Percentiles rank a stretch among this genome's conserved stretches.
phyloP scores from a whole-genome alignment of 257 asterid genomes.

The Lycium barbarum region DNA sequence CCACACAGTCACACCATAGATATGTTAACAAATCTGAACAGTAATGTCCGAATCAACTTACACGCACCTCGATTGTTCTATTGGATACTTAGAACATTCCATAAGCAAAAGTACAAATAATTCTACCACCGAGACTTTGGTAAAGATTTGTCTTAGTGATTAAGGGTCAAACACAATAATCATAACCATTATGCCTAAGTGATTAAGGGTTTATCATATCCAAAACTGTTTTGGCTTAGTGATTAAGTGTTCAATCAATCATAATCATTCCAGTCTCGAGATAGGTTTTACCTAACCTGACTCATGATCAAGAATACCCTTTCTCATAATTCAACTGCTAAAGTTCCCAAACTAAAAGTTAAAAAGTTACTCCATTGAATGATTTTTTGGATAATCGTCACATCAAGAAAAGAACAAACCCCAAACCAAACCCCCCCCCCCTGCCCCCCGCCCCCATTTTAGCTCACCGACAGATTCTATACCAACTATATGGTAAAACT shows the following conservation, averaged over 20 bases:
- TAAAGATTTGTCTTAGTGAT: background rate
- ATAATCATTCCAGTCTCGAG: background rate
- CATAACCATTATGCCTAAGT: background rate
- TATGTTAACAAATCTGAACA: background rate
- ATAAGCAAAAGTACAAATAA: background rate
- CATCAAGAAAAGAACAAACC: background rate
- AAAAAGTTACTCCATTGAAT: slow-evolving; percentile 15
- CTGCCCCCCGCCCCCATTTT: background rate
- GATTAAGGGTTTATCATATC: background rate
- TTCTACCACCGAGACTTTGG: background rate
- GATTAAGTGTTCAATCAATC: background rate
- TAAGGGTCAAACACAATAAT: background rate
- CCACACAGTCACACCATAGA: slow-evolving; percentile 24
- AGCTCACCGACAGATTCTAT: slow-evolving; percentile 47
- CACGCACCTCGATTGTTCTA: background rate
- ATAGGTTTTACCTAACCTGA: background rate
- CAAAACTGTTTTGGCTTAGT: background rate
- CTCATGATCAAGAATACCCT: background rate
- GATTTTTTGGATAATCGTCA: background rate
- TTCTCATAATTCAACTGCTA: slow-evolving; percentile 1
- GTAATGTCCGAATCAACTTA: background rate
- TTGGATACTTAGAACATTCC: background rate
- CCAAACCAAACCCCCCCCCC: background rate
- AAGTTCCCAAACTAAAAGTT: background rate
- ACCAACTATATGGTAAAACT: slow-evolving; percentile 32